phyloP scores from a whole-genome alignment of 2,329 filamentous ascomycete species.

The Penicillium brevicompactum region DNA sequence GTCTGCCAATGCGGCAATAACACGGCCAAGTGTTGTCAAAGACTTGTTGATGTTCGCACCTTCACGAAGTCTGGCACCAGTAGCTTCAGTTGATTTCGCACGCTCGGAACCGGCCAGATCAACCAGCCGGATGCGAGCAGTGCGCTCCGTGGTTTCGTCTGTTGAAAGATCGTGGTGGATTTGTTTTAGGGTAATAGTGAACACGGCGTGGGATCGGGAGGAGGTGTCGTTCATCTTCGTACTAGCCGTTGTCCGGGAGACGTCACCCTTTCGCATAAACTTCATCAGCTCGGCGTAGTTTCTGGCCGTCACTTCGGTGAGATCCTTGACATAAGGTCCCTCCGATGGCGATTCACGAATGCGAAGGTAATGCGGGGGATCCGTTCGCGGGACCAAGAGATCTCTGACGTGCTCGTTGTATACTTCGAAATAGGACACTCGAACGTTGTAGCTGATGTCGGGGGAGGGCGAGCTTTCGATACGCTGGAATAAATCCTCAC shows the following conservation, averaged over 20 bases:
- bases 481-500: slow-evolving; percentile 91
- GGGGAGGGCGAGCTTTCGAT: slow-evolving; percentile 83
- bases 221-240: slow-evolving; percentile 99
- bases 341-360: slow-evolving; percentile 94
- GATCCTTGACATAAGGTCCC: slow-evolving; percentile 93
- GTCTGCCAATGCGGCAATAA: slow-evolving; percentile 87
- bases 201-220: slow-evolving; percentile 93
- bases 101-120: slow-evolving; percentile 94
- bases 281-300: slow-evolving; percentile 84
- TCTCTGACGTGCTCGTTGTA: slow-evolving; percentile 99
- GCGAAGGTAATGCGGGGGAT: slow-evolving; percentile 88
- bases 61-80: slow-evolving; percentile 84
- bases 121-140: slow-evolving; percentile 89
- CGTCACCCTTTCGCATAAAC: slow-evolving; percentile 87
- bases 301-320: slow-evolving; percentile 90
- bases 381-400: slow-evolving; percentile 77
- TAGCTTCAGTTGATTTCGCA: slow-evolving; percentile 93
- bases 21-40: slow-evolving; percentile 88
- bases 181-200: slow-evolving; percentile 96
- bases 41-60: slow-evolving; percentile 99
- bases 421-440: slow-evolving; percentile 98
- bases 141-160: slow-evolving; percentile 96
- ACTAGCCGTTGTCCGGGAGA: slow-evolving; percentile 82
- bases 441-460: slow-evolving; percentile 94
- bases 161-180: slow-evolving; percentile 96